Evolutionary conservation across 2,329 filamentous ascomycete species (phyloP).

Genomic region (Fusarium chuoi): DNA sequence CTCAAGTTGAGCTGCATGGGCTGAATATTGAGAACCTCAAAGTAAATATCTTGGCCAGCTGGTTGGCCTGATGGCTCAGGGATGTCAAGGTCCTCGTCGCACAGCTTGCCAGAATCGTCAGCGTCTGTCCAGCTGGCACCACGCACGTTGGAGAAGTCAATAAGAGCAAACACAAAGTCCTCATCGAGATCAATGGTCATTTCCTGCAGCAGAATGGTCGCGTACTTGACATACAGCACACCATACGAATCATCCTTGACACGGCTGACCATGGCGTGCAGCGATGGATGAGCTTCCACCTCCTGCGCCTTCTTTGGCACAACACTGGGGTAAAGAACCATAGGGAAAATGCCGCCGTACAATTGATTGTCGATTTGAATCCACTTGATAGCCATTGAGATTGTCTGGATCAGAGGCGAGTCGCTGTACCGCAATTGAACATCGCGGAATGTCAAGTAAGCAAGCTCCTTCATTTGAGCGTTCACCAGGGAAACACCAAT

Average conservation of each 20-base stretch:
- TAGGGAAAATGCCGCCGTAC: constrained; percentile 97
- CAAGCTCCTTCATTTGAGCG: constrained; percentile 87
- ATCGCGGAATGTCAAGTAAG: constrained; percentile 92
- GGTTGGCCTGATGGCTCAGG: constrained; percentile 90
- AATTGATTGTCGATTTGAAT: constrained; percentile 99
- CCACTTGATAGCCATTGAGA: constrained; percentile 95
- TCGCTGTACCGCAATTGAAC: constrained; percentile 92
- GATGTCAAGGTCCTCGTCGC: constrained; percentile 89
- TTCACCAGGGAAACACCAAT: constrained; percentile 96
- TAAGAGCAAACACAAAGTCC: constrained; percentile 94
- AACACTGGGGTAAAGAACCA: constrained; percentile 95
- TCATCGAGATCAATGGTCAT: constrained; percentile 99
- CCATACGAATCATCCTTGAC: constrained; percentile 99
- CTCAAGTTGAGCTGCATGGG: constrained; percentile 98
- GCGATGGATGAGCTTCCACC: constrained; percentile 93
- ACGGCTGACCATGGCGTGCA: constrained; percentile 89
- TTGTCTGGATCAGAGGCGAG: constrained; percentile 91
- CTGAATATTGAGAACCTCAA: constrained; percentile 95
- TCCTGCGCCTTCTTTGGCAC: constrained; percentile 97
- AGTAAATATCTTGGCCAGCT: constrained; percentile 93
- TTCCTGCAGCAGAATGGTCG: constrained; percentile 90
- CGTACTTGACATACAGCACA: constrained; percentile 98
- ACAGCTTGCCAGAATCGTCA: constrained; percentile 84
- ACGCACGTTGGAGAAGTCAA: constrained; percentile 94
- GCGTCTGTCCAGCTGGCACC: constrained; percentile 79